Evolutionary conservation across 306 rosid species (phyloP).

Genomic region (Purshia tridentata): DNA sequence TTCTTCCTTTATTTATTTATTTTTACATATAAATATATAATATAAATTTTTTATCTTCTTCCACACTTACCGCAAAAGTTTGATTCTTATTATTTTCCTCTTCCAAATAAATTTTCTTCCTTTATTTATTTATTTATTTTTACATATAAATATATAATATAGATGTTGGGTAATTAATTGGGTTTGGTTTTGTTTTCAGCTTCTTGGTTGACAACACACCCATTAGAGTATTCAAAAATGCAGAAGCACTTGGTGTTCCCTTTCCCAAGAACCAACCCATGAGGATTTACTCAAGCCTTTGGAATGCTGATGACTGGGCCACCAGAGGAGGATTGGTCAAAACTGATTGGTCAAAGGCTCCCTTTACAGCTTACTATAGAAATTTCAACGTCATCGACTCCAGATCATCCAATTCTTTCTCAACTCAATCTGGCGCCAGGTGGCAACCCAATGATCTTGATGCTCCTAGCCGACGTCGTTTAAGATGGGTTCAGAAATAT

Average conservation of each 20-base stretch:
- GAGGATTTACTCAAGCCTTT: constrained; percentile 71
- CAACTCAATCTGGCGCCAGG: constrained; percentile 24
- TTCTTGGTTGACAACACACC: constrained; percentile 75
- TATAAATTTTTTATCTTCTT: no score
- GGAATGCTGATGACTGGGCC: constrained; percentile 88
- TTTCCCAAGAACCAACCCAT: constrained; percentile 75
- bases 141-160: no score
- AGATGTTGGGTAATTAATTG: background rate
- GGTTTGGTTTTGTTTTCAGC: constrained; percentile 30
- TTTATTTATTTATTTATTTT: no score
- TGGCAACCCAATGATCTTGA: constrained; percentile 61
- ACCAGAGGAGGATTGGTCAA: constrained; percentile 85
- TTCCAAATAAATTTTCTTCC: no score
- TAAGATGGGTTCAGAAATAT: constrained; percentile 86
- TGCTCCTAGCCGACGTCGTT: constrained; percentile 60
- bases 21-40: no score
- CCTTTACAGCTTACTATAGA: constrained; percentile 79
- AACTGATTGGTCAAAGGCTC: constrained; percentile 83
- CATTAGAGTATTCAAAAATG: constrained; percentile 74
- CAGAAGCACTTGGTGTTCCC: constrained; percentile 60
- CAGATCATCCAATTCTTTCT: constrained; percentile 30
- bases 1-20: no score
- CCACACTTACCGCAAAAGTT: no score
- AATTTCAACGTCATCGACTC: constrained; percentile 55
- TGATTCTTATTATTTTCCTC: no score